Evolutionary conservation across 1,284 basidiomycete genomes (phyloP), one percentile per base, ranked within the genome.

Genomic region (Trichosporon asahii): DNA sequence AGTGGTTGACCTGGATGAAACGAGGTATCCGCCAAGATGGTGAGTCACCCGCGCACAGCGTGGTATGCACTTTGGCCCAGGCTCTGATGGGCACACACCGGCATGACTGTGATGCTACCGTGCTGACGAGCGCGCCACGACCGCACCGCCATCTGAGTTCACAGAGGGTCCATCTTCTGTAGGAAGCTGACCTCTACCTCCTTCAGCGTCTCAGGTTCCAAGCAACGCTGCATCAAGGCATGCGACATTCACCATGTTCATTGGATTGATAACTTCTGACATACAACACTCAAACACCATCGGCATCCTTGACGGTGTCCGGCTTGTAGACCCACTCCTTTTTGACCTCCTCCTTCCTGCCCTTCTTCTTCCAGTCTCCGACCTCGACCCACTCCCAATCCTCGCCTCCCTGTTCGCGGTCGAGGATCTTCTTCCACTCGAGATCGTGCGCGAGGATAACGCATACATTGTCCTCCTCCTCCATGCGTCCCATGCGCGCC

Each of bases 401-500:
- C 49, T 66, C 27, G 27, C 70, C 70, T 21, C 49, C 21, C 14
- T 66, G 44, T 60, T 71, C 65, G 2, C 18, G 25, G 25, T 70
- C 31, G 8, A 73, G 65, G 21, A 73, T 68, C 44, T 63, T 68
- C 70, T 73, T 61, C 70, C 70, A 73, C 64, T 73, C 72, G 37
- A 73, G 27, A 27, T 73, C 72, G 66, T 73, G 72, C 15, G 66
- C 72, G 15, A 73, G 68, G 3, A 73, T 53, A 35, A 72, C 70
- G 2, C 57, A 46, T 1, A 73, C 68, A n/a, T 46, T 53, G 40
- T 71, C 68, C 64, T 73, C 72, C 61, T 73, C 66, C 68, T 73
- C 72, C 72, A 73, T 73, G 35, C 72, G 64, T 0, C 68, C 70
- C 70, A 73, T 73, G 18, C 68, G 64, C 1, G 70, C 70, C 72